Conservation (phyloP, 2,329 filamentous ascomycete species). For the Diaporthe citriasiana region DNA sequence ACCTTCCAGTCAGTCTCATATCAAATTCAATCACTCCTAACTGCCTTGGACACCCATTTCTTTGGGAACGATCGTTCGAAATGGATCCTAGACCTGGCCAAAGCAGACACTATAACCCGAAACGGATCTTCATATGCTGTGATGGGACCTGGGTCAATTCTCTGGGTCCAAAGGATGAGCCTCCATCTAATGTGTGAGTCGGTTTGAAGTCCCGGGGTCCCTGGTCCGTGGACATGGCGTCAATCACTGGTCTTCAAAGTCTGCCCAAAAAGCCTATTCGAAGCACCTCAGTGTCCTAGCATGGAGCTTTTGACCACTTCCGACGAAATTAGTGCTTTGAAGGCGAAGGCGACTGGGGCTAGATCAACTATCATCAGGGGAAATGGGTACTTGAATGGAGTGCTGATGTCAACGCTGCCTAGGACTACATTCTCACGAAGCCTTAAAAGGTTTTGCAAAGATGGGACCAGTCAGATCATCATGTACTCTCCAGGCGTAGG, state of each 20-base stretch:
- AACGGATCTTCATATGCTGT: constrained; percentile 51
- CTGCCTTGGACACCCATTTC: not conserved
- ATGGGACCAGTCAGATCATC: constrained; percentile 50
- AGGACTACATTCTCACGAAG: constrained; percentile 48
- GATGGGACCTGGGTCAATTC: constrained; percentile 54
- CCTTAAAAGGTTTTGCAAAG: constrained; percentile 46
- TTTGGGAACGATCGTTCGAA: not conserved
- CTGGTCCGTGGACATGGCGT: not conserved
- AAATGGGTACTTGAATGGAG: too few species aligned
- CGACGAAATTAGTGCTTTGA: not conserved
- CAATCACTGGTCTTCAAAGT: too few species aligned
- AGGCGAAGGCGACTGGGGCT: not conserved
- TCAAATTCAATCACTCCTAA: not conserved
- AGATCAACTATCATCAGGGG: not conserved
- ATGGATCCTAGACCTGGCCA: constrained; percentile 21
- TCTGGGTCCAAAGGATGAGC: constrained; percentile 44
- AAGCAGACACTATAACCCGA: constrained; percentile 35
- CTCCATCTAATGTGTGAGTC: constrained; percentile 49
- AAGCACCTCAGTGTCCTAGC: too few species aligned
- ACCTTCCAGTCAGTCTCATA: not conserved
- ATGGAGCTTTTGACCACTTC: not conserved
- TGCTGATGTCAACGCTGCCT: not conserved
- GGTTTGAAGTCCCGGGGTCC: not conserved
- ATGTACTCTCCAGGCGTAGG: constrained; percentile 52
- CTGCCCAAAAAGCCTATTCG: not conserved